Percentiles rank a stretch among this genome's conserved stretches.
phyloP scores from a whole-genome alignment of 805 yeast species.

The baker's yeast (Saccharomyces cerevisiae) region DNA sequence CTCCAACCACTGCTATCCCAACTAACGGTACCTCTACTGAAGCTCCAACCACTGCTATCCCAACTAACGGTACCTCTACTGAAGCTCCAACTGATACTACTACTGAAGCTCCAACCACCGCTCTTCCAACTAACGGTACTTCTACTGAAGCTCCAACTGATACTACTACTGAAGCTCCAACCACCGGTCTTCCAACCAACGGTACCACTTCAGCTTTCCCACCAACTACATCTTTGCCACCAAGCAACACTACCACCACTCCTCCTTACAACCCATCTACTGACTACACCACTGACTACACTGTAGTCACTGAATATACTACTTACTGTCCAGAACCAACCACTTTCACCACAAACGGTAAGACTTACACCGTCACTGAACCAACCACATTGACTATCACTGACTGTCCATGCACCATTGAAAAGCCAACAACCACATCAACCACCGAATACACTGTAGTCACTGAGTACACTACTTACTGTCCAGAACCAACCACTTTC shows the following conservation, averaged over 20 bases:
- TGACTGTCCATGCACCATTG: conserved; percentile 74
- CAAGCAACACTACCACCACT: not conserved
- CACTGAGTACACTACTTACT: conserved; percentile 1
- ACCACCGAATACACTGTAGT: not conserved
- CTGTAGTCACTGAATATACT: conserved; percentile 60
- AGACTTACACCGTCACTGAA: conserved; percentile 65
- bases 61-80: not conserved
- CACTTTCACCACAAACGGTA: conserved; percentile 51
- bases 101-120: not conserved
- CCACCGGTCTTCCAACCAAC: not conserved
- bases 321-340: conserved; percentile 82
- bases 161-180: not conserved
- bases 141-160: not conserved
- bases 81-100: conserved; percentile 1
- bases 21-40: not conserved
- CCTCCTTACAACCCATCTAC: conserved; percentile 2
- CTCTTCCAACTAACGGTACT: not conserved
- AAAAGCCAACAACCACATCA: conserved; percentile 9
- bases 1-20: conserved; percentile 1
- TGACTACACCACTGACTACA: conserved; percentile 12
- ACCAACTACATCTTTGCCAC: not conserved
- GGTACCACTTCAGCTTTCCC: not conserved
- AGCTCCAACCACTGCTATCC: not conserved
- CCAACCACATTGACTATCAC: conserved; percentile 81
- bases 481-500: conserved; percentile 6